phyloP scores from a whole-genome alignment of 495 filamentous ascomycete species.

The Monascus purpureus region DNA sequence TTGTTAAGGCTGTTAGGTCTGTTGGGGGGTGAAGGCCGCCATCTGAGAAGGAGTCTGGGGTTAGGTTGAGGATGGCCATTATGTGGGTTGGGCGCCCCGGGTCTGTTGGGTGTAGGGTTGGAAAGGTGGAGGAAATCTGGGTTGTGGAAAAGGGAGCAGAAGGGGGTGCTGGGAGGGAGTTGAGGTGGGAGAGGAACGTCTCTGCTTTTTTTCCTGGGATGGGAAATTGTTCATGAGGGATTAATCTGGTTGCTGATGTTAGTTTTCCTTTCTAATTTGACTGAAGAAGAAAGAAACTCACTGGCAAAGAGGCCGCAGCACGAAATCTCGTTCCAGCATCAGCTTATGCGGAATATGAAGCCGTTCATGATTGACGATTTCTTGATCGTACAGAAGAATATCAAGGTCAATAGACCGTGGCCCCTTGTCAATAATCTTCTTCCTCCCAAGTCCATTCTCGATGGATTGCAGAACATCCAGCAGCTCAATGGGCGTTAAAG shows the following conservation, averaged over 20 bases:
- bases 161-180: slow-evolving; percentile 41
- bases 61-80: slow-evolving; percentile 93
- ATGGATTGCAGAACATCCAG: slow-evolving; percentile 71
- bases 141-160: slow-evolving; percentile 51
- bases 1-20: slow-evolving; percentile 23
- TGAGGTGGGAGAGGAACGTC: slow-evolving; percentile 41
- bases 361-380: slow-evolving; percentile 48
- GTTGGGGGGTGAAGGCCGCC: slow-evolving; percentile 48
- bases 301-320: slow-evolving; percentile 81
- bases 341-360: slow-evolving; percentile 73
- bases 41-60: slow-evolving; percentile 95
- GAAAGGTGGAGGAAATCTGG: slow-evolving; percentile 43
- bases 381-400: slow-evolving; percentile 73
- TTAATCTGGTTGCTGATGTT: slow-evolving; percentile 33
- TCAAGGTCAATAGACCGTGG: slow-evolving; percentile 90
- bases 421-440: slow-evolving; percentile 82
- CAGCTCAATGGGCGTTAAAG: slow-evolving; percentile 55
- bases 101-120: slow-evolving; percentile 48
- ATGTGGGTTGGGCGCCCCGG: slow-evolving; percentile 55
- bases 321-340: slow-evolving; percentile 88
- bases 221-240: slow-evolving; percentile 43
- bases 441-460: slow-evolving; percentile 61
- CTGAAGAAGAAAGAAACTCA: slow-evolving; percentile 20
- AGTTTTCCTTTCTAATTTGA: not conserved
- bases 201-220: slow-evolving; percentile 13